Conservation (phyloP, 2,329 filamentous ascomycete species). For the Pyricularia sp. region DNA sequence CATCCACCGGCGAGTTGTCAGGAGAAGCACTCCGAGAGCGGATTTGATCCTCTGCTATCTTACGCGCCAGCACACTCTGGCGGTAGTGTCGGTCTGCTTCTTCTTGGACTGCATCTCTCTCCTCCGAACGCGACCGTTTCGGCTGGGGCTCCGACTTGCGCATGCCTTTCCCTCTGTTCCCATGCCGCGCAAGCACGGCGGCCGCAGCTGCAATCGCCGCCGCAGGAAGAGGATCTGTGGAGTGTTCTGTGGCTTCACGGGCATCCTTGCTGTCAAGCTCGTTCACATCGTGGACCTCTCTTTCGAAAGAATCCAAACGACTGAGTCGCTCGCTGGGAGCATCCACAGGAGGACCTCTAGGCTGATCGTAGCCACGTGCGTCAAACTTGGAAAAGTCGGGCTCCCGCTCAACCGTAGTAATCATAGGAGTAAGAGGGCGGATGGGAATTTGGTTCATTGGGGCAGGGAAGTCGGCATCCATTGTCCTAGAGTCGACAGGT, state of each 20-base stretch:
- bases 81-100: slow-evolving; percentile 50
- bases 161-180: slow-evolving; percentile 17
- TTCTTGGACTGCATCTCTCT: slow-evolving; percentile 34
- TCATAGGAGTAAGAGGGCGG: slow-evolving; percentile 36
- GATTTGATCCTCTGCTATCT: slow-evolving; percentile 42
- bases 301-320: slow-evolving; percentile 40
- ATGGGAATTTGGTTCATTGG: slow-evolving; percentile 28
- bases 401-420: slow-evolving; percentile 45
- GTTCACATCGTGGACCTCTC: slow-evolving; percentile 36
- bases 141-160: slow-evolving; percentile 23
- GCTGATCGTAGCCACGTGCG: slow-evolving; percentile 8
- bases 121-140: slow-evolving; percentile 11
- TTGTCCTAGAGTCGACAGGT: slow-evolving; percentile 50
- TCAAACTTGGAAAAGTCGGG: slow-evolving; percentile 34
- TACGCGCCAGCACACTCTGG: slow-evolving; percentile 42
- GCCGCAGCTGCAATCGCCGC: slow-evolving; percentile 36
- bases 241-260: slow-evolving; percentile 34
- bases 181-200: slow-evolving; percentile 26
- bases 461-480: slow-evolving; percentile 40
- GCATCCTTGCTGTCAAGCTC: slow-evolving; percentile 17
- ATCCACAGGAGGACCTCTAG: not conserved
- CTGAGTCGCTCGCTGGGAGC: slow-evolving; percentile 28
- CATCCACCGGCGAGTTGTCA: slow-evolving; percentile 44
- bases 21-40: slow-evolving; percentile 43
- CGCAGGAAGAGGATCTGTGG: slow-evolving; percentile 36